phyloP scores from a whole-genome alignment of 352 stramenopile genomes.

The Phytophthora fragariae region DNA sequence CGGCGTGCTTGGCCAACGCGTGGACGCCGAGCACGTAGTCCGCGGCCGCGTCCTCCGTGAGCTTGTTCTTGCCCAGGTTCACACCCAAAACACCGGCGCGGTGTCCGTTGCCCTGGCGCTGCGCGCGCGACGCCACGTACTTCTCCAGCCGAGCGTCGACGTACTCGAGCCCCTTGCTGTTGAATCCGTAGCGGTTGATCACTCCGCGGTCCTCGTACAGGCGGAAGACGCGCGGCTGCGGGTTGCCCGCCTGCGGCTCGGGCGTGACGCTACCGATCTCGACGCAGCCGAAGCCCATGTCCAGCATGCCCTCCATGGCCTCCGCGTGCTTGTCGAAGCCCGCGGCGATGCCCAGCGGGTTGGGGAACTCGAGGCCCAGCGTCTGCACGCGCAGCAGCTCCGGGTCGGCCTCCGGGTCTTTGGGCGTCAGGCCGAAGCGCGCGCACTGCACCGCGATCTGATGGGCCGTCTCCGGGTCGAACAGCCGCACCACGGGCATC shows the following conservation, averaged over 20 bases:
- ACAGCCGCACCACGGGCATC: conserved; percentile 81
- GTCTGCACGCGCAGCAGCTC: conserved; percentile 59
- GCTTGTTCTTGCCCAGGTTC: conserved; percentile 99
- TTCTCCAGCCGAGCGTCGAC: conserved; percentile 76
- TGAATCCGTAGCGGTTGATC: conserved; percentile 99
- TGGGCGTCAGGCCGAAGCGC: conserved; percentile 77
- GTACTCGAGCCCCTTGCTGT: conserved; percentile 91
- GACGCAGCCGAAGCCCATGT: conserved; percentile 95
- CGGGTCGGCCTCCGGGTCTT: conserved; percentile 60
- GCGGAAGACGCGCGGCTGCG: conserved; percentile 97
- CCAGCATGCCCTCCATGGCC: conserved; percentile 93
- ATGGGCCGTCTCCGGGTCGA: conserved; percentile 91
- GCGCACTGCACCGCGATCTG: conserved; percentile 82
- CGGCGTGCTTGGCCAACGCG: conserved; percentile 92
- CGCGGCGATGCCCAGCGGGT: conserved; percentile 95
- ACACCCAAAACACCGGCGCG: conserved; percentile 92
- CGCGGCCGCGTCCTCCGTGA: conserved; percentile 72
- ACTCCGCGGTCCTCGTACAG: conserved; percentile 94
- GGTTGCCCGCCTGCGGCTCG: conserved; percentile 93
- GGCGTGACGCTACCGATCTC: conserved; percentile 97
- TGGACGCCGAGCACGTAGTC: conserved; percentile 95
- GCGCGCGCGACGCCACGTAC: conserved; percentile 57
- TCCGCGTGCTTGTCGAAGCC: conserved; percentile 98
- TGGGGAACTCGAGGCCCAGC: conserved; percentile 86
- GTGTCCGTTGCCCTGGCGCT: conserved; percentile 44